Evolutionary conservation across 306 rosid genomes (phyloP).

Genomic region (Dalbergia cochinchinensis): DNA sequence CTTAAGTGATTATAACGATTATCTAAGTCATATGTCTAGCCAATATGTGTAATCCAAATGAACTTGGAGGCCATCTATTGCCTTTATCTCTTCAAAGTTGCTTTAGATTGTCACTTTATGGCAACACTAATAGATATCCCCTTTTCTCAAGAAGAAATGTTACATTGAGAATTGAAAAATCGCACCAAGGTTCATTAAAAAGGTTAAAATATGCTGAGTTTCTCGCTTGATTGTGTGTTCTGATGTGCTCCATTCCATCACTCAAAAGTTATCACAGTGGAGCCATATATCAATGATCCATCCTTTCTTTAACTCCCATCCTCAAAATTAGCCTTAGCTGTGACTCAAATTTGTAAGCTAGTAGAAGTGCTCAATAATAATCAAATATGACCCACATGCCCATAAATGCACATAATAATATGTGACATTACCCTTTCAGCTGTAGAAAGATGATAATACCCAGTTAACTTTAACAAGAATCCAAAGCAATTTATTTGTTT

Average conservation of each 20-base stretch:
- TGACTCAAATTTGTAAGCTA: slow-evolving; percentile 52
- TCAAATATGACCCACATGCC: slow-evolving; percentile 55
- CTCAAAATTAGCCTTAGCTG: slow-evolving; percentile 27
- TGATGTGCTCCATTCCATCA: slow-evolving; percentile 29
- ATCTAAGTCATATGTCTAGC: no score
- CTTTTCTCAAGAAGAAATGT: slow-evolving; percentile 13
- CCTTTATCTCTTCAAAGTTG: background rate
- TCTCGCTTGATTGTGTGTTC: slow-evolving; percentile 9
- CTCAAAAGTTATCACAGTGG: slow-evolving; percentile 16
- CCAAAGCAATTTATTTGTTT: slow-evolving; percentile 65
- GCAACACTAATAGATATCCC: slow-evolving; percentile 12
- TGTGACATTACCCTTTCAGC: slow-evolving; percentile 35
- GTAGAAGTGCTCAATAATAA: slow-evolving; percentile 49
- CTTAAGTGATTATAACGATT: no score
- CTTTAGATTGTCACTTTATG: background rate
- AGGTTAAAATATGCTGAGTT: slow-evolving; percentile 4
- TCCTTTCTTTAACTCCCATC: background rate
- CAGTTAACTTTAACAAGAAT: slow-evolving; percentile 59
- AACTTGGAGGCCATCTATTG: background rate
- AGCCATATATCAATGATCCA: background rate
- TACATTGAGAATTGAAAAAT: slow-evolving; percentile 15
- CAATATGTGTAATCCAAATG: background rate
- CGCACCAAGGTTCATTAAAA: slow-evolving; percentile 2
- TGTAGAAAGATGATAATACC: slow-evolving; percentile 30
- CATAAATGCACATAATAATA: background rate